Evolutionary conservation across 2,329 filamentous ascomycete genomes (phyloP).

Genomic region (Aspergillus hortae): DNA sequence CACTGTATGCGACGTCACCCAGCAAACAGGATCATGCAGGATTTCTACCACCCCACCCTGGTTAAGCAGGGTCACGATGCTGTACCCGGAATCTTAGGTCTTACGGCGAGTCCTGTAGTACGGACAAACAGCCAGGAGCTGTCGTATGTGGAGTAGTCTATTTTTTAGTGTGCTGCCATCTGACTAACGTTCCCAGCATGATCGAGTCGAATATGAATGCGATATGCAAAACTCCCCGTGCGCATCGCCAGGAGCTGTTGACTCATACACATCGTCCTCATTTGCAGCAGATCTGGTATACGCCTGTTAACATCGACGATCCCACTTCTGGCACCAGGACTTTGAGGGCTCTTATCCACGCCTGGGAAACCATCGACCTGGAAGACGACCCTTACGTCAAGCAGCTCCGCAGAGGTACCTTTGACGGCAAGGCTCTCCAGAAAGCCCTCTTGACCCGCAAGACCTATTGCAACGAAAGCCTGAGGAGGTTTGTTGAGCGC

Average conservation of each 20-base stretch:
- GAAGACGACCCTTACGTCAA: constrained; percentile 59
- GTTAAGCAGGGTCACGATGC: constrained; percentile 24
- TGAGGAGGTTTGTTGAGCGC: constrained; percentile 54
- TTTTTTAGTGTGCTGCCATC: neutral
- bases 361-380: constrained; percentile 51
- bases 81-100: constrained; percentile 68
- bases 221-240: constrained; percentile 63
- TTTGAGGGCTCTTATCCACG: constrained; percentile 45
- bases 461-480: constrained; percentile 49
- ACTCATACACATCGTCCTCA: constrained; percentile 64
- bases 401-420: constrained; percentile 42
- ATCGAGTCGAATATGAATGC: constrained; percentile 71
- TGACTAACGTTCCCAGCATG: constrained; percentile 25
- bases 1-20: constrained; percentile 65
- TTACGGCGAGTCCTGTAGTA: constrained; percentile 76
- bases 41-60: constrained; percentile 60
- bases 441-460: constrained; percentile 28
- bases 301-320: constrained; percentile 1
- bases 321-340: constrained; percentile 12
- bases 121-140: constrained; percentile 56
- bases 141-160: constrained; percentile 30
- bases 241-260: constrained; percentile 67
- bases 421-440: constrained; percentile 26
- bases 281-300: constrained; percentile 22
- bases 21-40: constrained; percentile 67